These are phyloP conservation scores for Nicotiana attenuata DNA, from an alignment of 257 asterid genomes.

Conservation along the genomic window DNA sequence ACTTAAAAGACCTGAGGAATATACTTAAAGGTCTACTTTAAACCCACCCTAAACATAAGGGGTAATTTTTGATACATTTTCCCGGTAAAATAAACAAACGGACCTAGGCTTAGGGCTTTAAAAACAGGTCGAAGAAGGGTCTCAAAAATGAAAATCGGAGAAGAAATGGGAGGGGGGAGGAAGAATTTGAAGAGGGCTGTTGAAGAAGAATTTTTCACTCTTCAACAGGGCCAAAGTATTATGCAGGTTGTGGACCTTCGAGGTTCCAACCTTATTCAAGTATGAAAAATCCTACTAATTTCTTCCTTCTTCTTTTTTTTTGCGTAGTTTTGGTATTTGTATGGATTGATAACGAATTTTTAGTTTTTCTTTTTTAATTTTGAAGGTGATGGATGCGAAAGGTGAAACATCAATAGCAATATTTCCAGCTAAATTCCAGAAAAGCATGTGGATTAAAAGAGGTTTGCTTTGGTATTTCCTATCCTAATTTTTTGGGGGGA, in stretches of 20 bases:
- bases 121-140: no score
- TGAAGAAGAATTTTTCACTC: constrained; percentile 39
- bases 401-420: constrained; percentile 59
- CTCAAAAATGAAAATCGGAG: background rate
- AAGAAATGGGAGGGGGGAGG: constrained; percentile 72
- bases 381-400: constrained; percentile 68
- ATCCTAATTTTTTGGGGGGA: background rate
- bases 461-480: constrained; percentile 33
- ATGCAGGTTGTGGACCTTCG: constrained; percentile 80
- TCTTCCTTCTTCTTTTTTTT: background rate
- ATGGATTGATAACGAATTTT: no score
- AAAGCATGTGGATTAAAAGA: constrained; percentile 90
- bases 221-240: constrained; percentile 52
- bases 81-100: no score
- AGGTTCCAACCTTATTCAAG: constrained; percentile 83
- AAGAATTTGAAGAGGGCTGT: constrained; percentile 77
- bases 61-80: no score
- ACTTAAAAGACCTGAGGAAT: no score
- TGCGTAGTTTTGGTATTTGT: no score
- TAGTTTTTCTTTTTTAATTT: background rate
- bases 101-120: no score
- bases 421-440: constrained; percentile 89
- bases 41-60: no score
- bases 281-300: constrained; percentile 1
- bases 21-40: no score